Conservation (phyloP, 192 early-diverging fungal genomes). For the Dissophora ornata region DNA sequence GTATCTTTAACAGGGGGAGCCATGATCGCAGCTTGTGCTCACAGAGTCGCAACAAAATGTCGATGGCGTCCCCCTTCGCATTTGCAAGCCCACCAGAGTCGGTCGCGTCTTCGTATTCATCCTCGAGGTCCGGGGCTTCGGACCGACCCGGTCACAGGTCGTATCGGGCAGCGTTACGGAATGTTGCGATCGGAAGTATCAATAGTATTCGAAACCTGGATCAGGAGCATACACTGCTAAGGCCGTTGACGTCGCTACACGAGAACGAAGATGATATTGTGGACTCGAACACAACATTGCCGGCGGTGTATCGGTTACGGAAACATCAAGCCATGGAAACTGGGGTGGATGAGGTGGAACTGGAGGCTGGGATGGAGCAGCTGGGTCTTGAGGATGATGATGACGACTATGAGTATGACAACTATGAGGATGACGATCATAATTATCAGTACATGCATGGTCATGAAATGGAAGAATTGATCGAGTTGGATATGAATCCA, state of each 20-base stretch:
- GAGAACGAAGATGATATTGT: constrained; percentile 12
- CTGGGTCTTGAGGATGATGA: constrained; percentile 1
- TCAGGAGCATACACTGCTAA: constrained; percentile 12
- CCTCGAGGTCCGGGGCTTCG: neutral
- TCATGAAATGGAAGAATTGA: neutral
- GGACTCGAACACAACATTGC: constrained; percentile 9
- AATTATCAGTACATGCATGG: neutral
- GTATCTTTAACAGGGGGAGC: neutral
- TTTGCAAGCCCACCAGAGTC: neutral
- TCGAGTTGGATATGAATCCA: too few species aligned
- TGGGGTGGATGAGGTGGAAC: constrained; percentile 5
- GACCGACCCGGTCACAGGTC: neutral
- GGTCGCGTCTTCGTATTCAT: constrained; percentile 2
- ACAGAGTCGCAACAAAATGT: too few species aligned
- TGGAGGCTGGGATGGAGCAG: neutral
- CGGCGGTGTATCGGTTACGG: constrained; percentile 21
- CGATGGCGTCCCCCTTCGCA: neutral
- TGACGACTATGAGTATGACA: neutral
- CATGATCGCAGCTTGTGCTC: too few species aligned
- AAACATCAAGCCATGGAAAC: constrained; percentile 11
- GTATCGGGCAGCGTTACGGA: constrained; percentile 10
- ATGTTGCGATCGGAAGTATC: constrained; percentile 29
- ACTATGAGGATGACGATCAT: neutral
- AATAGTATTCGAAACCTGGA: constrained; percentile 41
- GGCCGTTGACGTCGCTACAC: constrained; percentile 27